phyloP scores from a whole-genome alignment of 371 early-diverging fungal species.

The Actinomortierella wolfii region DNA sequence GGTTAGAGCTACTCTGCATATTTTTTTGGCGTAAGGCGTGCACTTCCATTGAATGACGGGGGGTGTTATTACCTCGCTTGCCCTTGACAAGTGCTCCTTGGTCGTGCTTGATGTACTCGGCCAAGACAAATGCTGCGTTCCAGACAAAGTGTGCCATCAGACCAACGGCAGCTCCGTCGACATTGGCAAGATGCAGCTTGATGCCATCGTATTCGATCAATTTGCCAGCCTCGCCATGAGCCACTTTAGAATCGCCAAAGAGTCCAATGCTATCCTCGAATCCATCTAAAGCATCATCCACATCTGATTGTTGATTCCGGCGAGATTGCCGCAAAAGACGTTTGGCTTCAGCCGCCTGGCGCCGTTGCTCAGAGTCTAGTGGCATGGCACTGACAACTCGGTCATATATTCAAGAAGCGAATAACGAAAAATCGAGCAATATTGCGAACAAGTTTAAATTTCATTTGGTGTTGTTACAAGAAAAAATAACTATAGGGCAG shows the following conservation, averaged over 20 bases:
- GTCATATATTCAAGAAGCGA: too few species aligned
- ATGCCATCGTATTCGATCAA: constrained; percentile 27
- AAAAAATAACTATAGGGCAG: too few species aligned
- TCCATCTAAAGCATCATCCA: constrained; percentile 13
- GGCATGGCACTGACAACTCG: too few species aligned
- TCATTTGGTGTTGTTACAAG: too few species aligned
- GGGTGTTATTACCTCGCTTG: constrained; percentile 27
- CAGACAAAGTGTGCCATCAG: constrained; percentile 43
- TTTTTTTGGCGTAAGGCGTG: not conserved
- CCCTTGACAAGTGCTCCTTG: constrained; percentile 11
- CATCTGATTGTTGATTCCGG: too few species aligned
- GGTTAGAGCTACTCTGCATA: not conserved
- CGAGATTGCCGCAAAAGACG: too few species aligned
- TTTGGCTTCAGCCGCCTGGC: too few species aligned
- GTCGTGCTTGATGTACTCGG: constrained; percentile 32
- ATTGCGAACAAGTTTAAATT: too few species aligned
- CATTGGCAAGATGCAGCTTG: constrained; percentile 37
- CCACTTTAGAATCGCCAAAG: constrained; percentile 42
- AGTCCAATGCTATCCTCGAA: constrained; percentile 43
- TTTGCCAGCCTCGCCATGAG: constrained; percentile 38
- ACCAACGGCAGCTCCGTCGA: constrained; percentile 27
- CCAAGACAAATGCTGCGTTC: constrained; percentile 42
- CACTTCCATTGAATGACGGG: too few species aligned
- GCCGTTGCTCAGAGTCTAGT: too few species aligned
- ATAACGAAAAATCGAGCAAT: too few species aligned